Evolutionary conservation across 2,329 filamentous ascomycete species (phyloP), one percentile per base, ranked within the genome.

Genomic region (Xylariaceae sp.): DNA sequence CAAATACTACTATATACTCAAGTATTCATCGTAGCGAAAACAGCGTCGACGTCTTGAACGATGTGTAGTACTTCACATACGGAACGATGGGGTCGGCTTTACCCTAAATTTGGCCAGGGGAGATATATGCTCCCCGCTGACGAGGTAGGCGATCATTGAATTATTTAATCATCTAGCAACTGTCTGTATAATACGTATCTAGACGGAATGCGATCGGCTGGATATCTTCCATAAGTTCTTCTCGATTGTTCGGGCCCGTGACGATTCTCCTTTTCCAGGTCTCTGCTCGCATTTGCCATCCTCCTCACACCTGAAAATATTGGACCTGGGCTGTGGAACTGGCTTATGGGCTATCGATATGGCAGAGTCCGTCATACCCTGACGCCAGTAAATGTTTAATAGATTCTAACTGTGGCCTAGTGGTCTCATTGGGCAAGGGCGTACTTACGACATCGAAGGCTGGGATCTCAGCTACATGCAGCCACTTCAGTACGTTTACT

Each of bases 321-420:
- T 86, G 34, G 82, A 86, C 58, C 62, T 95, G 43, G 92, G 90
- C 34, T 91, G 86, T 52, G 92, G 91, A 17, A 95, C 89, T 1
- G 90, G 89, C 33, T 92, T 95, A 50, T 97, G 92, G 92, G 82
- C 86, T 33, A 87, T 94, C 57, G 86, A 92, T 55, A 85, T 95
- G 68, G 86, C 86, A 52, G 83, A 86, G 78, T 88, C 71, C 69
- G 80, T 64, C 36, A 19, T 36, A 37, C 34, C n/a, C 27, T n/a
- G n/a, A n/a, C 27, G 2, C 22, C 35, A 23, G n/a, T 27, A 10
- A 35, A 33, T 34, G 39, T 22, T 8, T 19, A 22, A 25, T 34
- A 36, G 29, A 14, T 23, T 33, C 52, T 54, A 22, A 54, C 43
- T 19, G 35, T 32, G 22, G n/a, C 3, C 21, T 51, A 61, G 58